Evolutionary conservation across 2,329 filamentous ascomycete genomes (phyloP).

Genomic region (Davidsoniella eucalypti): DNA sequence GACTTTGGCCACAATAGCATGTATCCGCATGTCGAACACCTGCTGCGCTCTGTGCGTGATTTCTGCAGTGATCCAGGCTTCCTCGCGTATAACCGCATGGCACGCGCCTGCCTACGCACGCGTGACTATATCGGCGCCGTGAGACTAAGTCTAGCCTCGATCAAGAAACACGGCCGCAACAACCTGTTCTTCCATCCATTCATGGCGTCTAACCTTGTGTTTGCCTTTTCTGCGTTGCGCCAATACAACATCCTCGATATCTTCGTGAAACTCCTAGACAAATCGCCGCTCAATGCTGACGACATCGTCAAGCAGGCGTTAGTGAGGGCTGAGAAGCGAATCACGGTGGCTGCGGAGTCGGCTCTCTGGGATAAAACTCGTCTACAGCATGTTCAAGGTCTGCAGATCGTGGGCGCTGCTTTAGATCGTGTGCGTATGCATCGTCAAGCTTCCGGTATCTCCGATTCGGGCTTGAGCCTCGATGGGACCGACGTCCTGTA

Average conservation of each 20-base stretch:
- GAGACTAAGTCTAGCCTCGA: constrained; percentile 1
- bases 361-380: constrained; percentile 9
- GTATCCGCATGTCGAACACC: constrained; percentile 1
- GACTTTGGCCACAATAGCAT: constrained; percentile 4
- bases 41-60: background rate
- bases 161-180: constrained; percentile 2
- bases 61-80: constrained; percentile 6
- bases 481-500: background rate
- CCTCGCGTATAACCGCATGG: constrained; percentile 8
- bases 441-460: background rate
- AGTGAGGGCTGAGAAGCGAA: constrained; percentile 2
- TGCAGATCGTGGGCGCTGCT: background rate
- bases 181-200: constrained; percentile 6
- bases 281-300: constrained; percentile 1
- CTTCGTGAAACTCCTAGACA: constrained; percentile 2
- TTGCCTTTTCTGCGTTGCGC: constrained; percentile 8
- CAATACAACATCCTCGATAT: constrained; percentile 8
- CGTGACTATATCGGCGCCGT: constrained; percentile 11
- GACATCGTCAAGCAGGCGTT: constrained; percentile 3
- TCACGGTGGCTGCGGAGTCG: constrained; percentile 1
- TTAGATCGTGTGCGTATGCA: background rate
- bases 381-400: constrained; percentile 2
- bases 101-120: constrained; percentile 7
- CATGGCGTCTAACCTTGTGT: constrained; percentile 7
- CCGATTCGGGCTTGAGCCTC: background rate